Percentiles rank a stretch among this genome's conserved stretches.
Conservation (phyloP, 2,329 filamentous ascomycete genomes). For the Fusarium lateritium region DNA sequence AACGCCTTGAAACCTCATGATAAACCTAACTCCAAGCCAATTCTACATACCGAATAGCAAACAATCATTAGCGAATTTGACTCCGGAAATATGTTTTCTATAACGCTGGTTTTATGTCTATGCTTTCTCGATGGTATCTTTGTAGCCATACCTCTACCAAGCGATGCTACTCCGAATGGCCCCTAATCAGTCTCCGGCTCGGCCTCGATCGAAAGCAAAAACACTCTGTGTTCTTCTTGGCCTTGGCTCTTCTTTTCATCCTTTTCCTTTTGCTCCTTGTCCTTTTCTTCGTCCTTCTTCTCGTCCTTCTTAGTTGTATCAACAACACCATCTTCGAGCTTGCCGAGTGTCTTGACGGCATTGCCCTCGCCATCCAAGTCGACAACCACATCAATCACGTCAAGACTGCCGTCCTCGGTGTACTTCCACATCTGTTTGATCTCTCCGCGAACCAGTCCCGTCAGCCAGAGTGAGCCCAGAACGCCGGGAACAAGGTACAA, state of each 20-base stretch:
- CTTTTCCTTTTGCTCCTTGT: conserved; percentile 28
- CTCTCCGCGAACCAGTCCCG: conserved; percentile 80
- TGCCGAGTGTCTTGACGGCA: conserved; percentile 58
- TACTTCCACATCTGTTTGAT: conserved; percentile 83
- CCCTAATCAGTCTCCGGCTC: conserved; percentile 27
- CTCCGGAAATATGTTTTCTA: not conserved
- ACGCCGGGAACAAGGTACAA: conserved; percentile 94
- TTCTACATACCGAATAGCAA: not conserved
- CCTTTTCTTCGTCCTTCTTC: conserved; percentile 45
- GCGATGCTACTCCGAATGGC: not conserved
- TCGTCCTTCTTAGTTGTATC: conserved; percentile 53
- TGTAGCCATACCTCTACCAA: not conserved
- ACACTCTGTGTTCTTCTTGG: conserved; percentile 50
- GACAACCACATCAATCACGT: conserved; percentile 68
- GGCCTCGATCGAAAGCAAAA: conserved; percentile 55
- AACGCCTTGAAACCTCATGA: too few species aligned
- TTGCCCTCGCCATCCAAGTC: conserved; percentile 67
- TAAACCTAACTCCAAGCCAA: not conserved
- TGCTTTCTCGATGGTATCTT: not conserved
- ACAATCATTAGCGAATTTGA: too few species aligned
- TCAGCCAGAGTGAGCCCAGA: conserved; percentile 80
- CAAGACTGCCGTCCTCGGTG: conserved; percentile 77
- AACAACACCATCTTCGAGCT: conserved; percentile 56
- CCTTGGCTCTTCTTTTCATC: conserved; percentile 22
- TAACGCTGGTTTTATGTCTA: not conserved